A percentile compares a stretch with the other conserved stretches of the same genome.
phyloP scores from a whole-genome alignment of 2,329 filamentous ascomycete species.

The Pleoardoris graminearum region DNA sequence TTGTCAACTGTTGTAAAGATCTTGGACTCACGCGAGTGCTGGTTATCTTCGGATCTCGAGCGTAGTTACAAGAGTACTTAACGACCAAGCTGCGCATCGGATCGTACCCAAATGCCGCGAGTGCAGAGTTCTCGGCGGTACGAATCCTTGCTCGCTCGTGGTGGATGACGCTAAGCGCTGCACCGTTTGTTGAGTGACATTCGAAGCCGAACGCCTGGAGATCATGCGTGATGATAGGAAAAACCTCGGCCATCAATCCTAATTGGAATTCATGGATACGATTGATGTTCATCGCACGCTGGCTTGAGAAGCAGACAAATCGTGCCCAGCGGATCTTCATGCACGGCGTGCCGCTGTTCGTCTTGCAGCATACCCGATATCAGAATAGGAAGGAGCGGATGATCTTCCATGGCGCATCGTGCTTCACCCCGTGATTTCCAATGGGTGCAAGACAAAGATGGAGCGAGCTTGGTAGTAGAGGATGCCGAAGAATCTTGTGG shows the following conservation, averaged over 20 bases:
- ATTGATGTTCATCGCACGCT: too few relatives aligned
- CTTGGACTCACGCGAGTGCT: neutral
- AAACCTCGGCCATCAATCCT: neutral
- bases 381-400: neutral
- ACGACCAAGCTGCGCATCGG: neutral
- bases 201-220: conserved; percentile 12
- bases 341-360: neutral
- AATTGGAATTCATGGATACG: too few relatives aligned
- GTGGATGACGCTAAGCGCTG: conserved; percentile 9
- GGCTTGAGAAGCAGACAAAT: too few relatives aligned
- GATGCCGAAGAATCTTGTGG: too few relatives aligned
- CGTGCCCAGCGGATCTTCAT: neutral
- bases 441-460: too few relatives aligned
- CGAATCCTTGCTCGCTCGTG: neutral
- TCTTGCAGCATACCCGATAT: neutral
- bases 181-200: neutral
- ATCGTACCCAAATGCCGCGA: conserved; percentile 10
- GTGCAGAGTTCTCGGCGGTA: conserved; percentile 7
- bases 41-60: too few relatives aligned
- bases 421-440: too few relatives aligned
- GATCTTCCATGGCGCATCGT: neutral
- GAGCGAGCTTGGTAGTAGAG: too few relatives aligned
- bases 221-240: conserved; percentile 14
- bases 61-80: too few relatives aligned
- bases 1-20: conserved; percentile 6